Evolutionary conservation across 108 stramenopile genomes (phyloP).

Genomic region (Cylindrotheca fusiformis): DNA sequence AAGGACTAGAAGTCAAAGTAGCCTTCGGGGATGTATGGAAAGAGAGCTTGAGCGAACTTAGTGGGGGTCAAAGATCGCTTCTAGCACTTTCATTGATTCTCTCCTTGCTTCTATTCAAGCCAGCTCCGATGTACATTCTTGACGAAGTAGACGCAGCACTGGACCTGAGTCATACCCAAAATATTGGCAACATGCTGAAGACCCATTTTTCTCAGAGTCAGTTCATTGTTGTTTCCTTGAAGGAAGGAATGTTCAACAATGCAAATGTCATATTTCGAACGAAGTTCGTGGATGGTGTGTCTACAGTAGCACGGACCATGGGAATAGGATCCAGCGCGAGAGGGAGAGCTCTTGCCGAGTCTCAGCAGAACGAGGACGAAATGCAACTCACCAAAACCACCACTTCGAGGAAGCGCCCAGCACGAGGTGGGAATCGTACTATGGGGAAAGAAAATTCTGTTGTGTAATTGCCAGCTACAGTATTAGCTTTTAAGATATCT

Average conservation of each 20-base stretch:
- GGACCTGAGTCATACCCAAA: conserved; percentile 98
- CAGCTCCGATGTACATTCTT: conserved; percentile 99
- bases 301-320: conserved; percentile 93
- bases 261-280: conserved; percentile 99
- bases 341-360: conserved; percentile 42
- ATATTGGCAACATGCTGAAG: conserved; percentile 99
- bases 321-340: conserved; percentile 67
- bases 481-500: no score
- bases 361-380: conserved; percentile 10
- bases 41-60: conserved; percentile 96
- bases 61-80: conserved; percentile 97
- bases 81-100: conserved; percentile 98
- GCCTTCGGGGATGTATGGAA: conserved; percentile 98
- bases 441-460: conserved; percentile 23
- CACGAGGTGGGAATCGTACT: conserved; percentile 2
- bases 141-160: conserved; percentile 99
- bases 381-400: not conserved
- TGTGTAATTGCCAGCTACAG: not conserved
- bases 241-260: conserved; percentile 99
- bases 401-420: conserved; percentile 15
- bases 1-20: conserved; percentile 97
- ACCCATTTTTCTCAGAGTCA: conserved; percentile 98
- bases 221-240: conserved; percentile 97
- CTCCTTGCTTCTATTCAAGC: conserved; percentile 95
- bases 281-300: conserved; percentile 97